Evolutionary conservation across 176 grass and related monocot genomes (phyloP).

Genomic region (Juncus inflexus): DNA sequence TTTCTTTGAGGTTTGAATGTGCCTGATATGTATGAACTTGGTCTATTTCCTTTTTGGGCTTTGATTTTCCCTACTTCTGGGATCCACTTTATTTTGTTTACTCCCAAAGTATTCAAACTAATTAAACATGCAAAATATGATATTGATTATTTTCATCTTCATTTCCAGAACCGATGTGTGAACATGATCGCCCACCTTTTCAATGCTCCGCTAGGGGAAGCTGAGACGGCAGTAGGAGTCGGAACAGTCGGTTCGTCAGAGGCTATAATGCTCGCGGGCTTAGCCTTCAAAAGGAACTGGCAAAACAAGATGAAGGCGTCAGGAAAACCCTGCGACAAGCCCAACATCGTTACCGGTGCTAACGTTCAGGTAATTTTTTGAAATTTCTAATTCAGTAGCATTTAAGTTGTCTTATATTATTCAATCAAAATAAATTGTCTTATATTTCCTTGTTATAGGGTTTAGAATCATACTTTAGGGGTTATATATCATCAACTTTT

Average conservation of each 20-base stretch:
- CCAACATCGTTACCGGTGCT: constrained; percentile 87
- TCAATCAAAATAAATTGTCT: too few relatives aligned
- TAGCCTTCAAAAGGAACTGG: constrained; percentile 83
- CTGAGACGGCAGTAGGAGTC: constrained; percentile 58
- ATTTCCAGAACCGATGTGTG: constrained; percentile 72
- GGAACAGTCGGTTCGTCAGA: constrained; percentile 81
- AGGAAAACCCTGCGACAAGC: constrained; percentile 85
- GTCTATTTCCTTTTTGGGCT: not conserved
- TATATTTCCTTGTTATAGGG: too few relatives aligned
- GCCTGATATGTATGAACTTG: not conserved
- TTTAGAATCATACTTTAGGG: too few relatives aligned
- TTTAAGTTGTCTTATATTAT: too few relatives aligned
- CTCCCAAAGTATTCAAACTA: not conserved
- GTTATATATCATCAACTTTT: too few relatives aligned
- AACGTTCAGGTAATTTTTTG: constrained; percentile 52
- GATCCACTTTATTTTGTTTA: not conserved
- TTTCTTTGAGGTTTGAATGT: not conserved
- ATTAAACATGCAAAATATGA: not conserved
- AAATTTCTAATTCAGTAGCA: not conserved
- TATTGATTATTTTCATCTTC: not conserved
- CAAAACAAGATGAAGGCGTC: constrained; percentile 73
- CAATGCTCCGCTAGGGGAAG: constrained; percentile 69
- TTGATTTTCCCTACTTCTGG: not conserved
- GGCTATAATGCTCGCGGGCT: constrained; percentile 89
- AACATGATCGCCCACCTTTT: constrained; percentile 93